phyloP scores from a whole-genome alignment of 768 basidiomycete species.

The Psilocybe sp. region DNA sequence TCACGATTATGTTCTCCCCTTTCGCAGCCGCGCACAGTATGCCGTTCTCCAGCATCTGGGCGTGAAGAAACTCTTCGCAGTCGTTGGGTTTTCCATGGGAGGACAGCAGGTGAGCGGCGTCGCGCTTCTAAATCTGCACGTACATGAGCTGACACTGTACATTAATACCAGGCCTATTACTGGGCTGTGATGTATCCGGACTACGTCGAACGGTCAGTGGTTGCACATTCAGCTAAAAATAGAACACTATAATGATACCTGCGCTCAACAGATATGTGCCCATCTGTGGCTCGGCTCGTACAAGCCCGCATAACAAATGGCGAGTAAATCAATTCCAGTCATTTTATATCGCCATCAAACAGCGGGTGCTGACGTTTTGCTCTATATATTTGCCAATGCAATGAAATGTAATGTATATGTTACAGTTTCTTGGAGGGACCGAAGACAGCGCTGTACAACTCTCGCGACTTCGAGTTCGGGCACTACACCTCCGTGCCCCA shows the following conservation, averaged over 20 bases:
- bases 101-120: conserved; percentile 38
- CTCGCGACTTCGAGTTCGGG: conserved; percentile 53
- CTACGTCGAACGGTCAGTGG: conserved; percentile 42
- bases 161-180: conserved; percentile 45
- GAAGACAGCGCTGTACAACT: conserved; percentile 49
- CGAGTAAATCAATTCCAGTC: too few species aligned
- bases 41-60: conserved; percentile 49
- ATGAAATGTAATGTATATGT: neutral
- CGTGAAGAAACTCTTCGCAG: conserved; percentile 41
- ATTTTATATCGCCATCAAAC: too few species aligned
- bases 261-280: conserved; percentile 36
- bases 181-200: conserved; percentile 58
- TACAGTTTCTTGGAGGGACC: conserved; percentile 59
- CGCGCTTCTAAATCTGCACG: neutral
- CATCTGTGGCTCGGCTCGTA: conserved; percentile 54
- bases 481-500: conserved; percentile 48
- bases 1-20: neutral
- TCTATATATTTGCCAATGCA: neutral
- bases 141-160: neutral
- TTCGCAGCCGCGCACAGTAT: conserved; percentile 48
- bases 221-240: too few species aligned
- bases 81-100: conserved; percentile 62
- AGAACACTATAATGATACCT: neutral
- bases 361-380: too few species aligned
- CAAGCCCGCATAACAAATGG: conserved; percentile 56